Base-by-base conservation (phyloP, 257 asterid species). In the Scutellaria galericulata region DNA sequence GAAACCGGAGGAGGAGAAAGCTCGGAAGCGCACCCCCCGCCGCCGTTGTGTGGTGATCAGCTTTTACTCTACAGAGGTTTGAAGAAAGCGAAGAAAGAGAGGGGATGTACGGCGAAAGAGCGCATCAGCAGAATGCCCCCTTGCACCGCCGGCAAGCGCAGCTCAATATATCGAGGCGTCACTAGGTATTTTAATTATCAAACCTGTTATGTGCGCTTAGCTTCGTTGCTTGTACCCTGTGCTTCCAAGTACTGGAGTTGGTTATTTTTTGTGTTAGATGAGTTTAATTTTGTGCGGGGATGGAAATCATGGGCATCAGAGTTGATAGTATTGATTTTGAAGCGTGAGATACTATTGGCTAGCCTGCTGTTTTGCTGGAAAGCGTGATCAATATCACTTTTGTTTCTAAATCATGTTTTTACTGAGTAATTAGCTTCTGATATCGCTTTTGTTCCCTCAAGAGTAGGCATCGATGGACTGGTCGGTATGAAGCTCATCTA, bases 81-180 rank as follows among this genome's bases (percentile, higher is more conserved):
- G 75, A 95, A 95, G 85, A 95, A 87, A 75, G 97, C 99, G 37
- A 95, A 88, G 87, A 88, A 84, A 70, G 99, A 95, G 66, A 81
- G 98, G 78, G 97, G 96, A 6, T 89, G 96, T 78, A 89, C 98
- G 64, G 99, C 99, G 39, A 95, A 95, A 66, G 99, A 95, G 77
- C 95, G 98, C 54, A 95, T 95, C 87, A 95, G 99, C 75, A 95
- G 88, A 79, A 95, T 95, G 98, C 96, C 98, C 6, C 99, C 99
- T 66, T 90, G 96, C 77, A 88, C 97, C 40, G 99, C 97, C 74
- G 99, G 99, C 64, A 95, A 95, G 69, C 98, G 99, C 31, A 95
- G 97, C 84, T 95, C 99, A 40, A 86, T 95, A 53, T 95, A 95
- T 81, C 89, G 99, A 9, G 99, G 99, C 52, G 99, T 95, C 73